These are phyloP conservation scores for Balansia obtecta DNA, from an alignment of 2,329 filamentous ascomycete species.

Conservation along the genomic window DNA sequence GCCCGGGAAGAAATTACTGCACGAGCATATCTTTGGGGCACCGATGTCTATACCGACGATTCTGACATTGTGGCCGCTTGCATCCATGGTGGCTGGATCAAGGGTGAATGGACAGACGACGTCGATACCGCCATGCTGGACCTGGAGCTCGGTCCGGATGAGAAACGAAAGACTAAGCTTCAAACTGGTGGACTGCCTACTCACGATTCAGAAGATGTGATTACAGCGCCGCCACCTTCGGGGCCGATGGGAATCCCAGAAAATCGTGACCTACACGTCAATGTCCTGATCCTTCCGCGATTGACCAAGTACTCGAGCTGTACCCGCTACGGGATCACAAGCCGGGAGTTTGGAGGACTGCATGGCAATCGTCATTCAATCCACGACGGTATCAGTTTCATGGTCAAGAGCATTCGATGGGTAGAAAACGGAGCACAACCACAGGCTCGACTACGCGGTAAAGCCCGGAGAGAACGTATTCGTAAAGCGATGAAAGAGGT, in stretches of 20 bases:
- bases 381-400: conserved; percentile 85
- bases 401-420: conserved; percentile 71
- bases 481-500: conserved; percentile 42
- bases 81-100: conserved; percentile 87
- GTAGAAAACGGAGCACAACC: conserved; percentile 61
- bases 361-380: conserved; percentile 27
- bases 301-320: conserved; percentile 65
- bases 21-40: conserved; percentile 77
- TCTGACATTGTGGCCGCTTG: conserved; percentile 87
- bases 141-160: conserved; percentile 26
- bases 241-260: conserved; percentile 52
- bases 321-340: conserved; percentile 69
- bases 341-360: conserved; percentile 60
- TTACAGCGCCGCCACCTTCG: conserved; percentile 41
- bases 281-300: conserved; percentile 67
- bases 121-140: conserved; percentile 59
- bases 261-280: conserved; percentile 76
- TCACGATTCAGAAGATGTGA: conserved; percentile 27
- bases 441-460: conserved; percentile 42
- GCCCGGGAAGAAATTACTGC: conserved; percentile 75
- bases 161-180: conserved; percentile 20
- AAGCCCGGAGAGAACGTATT: conserved; percentile 43
- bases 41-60: conserved; percentile 90
- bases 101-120: conserved; percentile 73
- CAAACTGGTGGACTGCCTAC: conserved; percentile 18